Base-by-base conservation (phyloP, 768 basidiomycete species). In the Mrakia frigida region DNA sequence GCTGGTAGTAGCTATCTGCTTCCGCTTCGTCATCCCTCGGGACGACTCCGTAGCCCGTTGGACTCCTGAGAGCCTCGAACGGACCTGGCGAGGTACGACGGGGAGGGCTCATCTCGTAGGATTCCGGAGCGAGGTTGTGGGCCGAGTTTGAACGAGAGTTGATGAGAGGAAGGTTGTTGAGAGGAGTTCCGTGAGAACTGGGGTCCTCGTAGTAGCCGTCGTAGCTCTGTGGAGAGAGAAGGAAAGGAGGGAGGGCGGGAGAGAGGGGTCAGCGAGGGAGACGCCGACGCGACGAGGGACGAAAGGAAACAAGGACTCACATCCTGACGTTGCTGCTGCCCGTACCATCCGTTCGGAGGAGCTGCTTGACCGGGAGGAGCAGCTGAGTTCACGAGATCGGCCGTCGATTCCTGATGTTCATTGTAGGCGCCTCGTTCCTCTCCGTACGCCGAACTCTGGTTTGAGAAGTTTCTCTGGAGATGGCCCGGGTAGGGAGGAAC, bases 341-440 rank as follows among this genome's bases (percentile, higher is more conserved):
- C 69, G 28, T 70, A 70, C 68, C 69, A 75, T 10, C 74, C 74
- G 2, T 33, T 18, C 21, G 56, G 56, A 56, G 56, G 56, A 25
- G 56, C 18, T 33, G 43, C 68, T 21, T 53, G 67, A 28, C 23
- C 74, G 23, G 60, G 14, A 10, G 69, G 69, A 3, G 74, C 74
- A 1, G 74, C 74, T 56, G 74, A 75, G 18, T 75, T 68, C n/a
- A 75, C 56, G 21, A 75, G 74, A 18, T 71, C 76, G 28, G 72
- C 70, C 50, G 61, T 71, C 13, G 63, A 73, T 23, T 73, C 76
- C 60, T 52, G 63, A 23, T 41, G 25, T 0, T 50, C 33, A 23
- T 18, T 16, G 28, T 56, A 31, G 70, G 46, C 31, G 31, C 21
- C 23, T 11, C 43, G 25, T 16, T 28, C 33, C 14, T 33, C n/a